A percentile compares a stretch with the other conserved stretches of the same genome.
These are phyloP conservation scores for Pseudogymnoascus destructans DNA, from an alignment of 2,329 filamentous ascomycete species.

Conservation along the genomic window DNA sequence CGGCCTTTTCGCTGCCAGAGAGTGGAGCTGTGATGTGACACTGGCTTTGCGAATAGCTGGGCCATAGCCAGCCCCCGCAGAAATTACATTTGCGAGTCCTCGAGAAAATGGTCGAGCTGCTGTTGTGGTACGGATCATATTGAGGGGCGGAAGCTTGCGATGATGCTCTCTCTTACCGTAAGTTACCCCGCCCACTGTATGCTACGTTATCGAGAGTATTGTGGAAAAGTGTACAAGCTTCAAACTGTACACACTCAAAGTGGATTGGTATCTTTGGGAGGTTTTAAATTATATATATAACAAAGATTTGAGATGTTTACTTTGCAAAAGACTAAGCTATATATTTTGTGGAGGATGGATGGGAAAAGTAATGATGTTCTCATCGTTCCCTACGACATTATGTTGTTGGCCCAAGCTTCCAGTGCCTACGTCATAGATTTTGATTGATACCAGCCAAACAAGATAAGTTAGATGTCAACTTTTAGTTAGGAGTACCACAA, in stretches of 20 bases:
- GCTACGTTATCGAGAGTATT: constrained; percentile 7
- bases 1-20: constrained; percentile 20
- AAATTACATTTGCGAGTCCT: constrained; percentile 20
- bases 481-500: too few species aligned
- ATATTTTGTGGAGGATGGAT: background rate
- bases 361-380: background rate
- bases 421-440: constrained; percentile 2
- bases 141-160: constrained; percentile 7
- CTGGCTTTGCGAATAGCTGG: constrained; percentile 19
- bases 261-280: background rate
- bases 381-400: constrained; percentile 3
- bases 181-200: background rate
- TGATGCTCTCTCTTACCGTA: constrained; percentile 5
- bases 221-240: background rate
- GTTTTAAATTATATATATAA: background rate
- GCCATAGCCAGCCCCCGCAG: constrained; percentile 19
- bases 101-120: constrained; percentile 22
- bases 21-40: constrained; percentile 14
- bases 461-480: too few species aligned
- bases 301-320: background rate
- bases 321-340: constrained; percentile 3
- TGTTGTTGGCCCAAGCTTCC: constrained; percentile 1
- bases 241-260: background rate
- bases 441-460: background rate
- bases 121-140: constrained; percentile 13